Base-by-base conservation (phyloP, 192 early-diverging fungal genomes). In the Coemansia sp. region DNA sequence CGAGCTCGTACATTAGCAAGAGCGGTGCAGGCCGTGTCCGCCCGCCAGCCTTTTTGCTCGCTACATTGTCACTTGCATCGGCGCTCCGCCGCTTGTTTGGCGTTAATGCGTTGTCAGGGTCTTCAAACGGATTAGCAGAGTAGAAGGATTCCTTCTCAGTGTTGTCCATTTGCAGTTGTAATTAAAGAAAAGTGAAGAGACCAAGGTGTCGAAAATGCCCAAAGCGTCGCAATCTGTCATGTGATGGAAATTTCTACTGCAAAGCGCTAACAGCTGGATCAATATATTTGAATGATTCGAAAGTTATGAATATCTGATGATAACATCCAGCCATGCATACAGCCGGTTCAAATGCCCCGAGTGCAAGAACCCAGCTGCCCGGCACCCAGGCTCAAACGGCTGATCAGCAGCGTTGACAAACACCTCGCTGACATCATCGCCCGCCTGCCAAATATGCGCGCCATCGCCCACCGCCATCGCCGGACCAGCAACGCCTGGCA, bases 331-430 rank as follows among this genome's bases (percentile, higher is more conserved):
- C 71, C 84, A 87, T 9, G 81, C 69, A 25, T 88, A 88, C 1
- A 88, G 78, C 1, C 82, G 71, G 60, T 88, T 88, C 34, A 88
- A 69, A n/a, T 87, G 64, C 0, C 87, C 87, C 19, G 83, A 80
- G 54, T 88, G 82, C 34, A 88, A 76, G 20, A 88, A 88, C 1
- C 87, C 87, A 6, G 61, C 28, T 5, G 78, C 78, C 1, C 65
- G 36, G 2, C 56, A 46, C 0, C 69, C 73, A 0, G 69, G 23
- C 25, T 56, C 40, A 59, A 72, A 71, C 5, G 57, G 66, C 28
- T 20, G 15, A 40, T 15, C 7, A 3, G 15, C 14, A 23, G 31
- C 59, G 31, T 31, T 37, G n/a, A n/a, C 21, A 8, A 34, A 42
- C 20, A 25, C 12, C 9, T 42, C 53, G 21, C 65, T 59, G 4